These are phyloP conservation scores for Phytophthora pluvialis DNA, from an alignment of 352 stramenopile species.

Conservation along the genomic window DNA sequence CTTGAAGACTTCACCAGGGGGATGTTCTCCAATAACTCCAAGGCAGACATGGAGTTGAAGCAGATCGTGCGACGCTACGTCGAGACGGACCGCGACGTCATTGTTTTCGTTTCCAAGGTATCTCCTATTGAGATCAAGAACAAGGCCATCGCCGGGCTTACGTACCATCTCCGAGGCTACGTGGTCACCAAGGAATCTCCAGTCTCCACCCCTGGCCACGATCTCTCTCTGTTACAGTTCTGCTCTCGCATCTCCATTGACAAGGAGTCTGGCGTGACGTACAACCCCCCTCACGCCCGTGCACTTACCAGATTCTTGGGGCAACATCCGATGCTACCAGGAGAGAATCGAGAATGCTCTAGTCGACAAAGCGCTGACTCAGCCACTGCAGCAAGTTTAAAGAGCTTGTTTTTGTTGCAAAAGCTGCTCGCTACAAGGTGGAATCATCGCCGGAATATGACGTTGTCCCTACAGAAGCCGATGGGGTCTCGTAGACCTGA, in stretches of 20 bases:
- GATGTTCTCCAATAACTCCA: constrained; percentile 20
- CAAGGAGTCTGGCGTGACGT: constrained; percentile 31
- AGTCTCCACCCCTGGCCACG: constrained; percentile 19
- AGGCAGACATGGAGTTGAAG: constrained; percentile 25
- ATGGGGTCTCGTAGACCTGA: no score
- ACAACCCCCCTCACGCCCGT: constrained; percentile 31
- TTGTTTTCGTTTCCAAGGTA: constrained; percentile 23
- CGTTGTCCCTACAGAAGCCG: no score
- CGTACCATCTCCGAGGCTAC: constrained; percentile 28
- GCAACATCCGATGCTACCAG: constrained; percentile 45
- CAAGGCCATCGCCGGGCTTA: constrained; percentile 26
- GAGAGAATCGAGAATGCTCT: constrained; percentile 58
- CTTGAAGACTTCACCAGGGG: constrained; percentile 34
- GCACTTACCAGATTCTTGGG: constrained; percentile 48
- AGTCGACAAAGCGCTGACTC: constrained; percentile 19
- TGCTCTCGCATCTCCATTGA: constrained; percentile 59
- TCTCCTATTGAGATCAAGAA: constrained; percentile 25
- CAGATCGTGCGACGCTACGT: constrained; percentile 34
- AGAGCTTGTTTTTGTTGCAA: no score
- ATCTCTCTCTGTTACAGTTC: constrained; percentile 54
- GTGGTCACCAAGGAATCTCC: constrained; percentile 48
- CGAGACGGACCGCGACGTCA: constrained; percentile 19
- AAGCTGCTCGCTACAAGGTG: no score
- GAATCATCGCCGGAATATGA: no score
- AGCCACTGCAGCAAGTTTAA: neutral